Evolutionary conservation across 2,329 filamentous ascomycete species (phyloP).

Genomic region (Trichoderma endophyticum): DNA sequence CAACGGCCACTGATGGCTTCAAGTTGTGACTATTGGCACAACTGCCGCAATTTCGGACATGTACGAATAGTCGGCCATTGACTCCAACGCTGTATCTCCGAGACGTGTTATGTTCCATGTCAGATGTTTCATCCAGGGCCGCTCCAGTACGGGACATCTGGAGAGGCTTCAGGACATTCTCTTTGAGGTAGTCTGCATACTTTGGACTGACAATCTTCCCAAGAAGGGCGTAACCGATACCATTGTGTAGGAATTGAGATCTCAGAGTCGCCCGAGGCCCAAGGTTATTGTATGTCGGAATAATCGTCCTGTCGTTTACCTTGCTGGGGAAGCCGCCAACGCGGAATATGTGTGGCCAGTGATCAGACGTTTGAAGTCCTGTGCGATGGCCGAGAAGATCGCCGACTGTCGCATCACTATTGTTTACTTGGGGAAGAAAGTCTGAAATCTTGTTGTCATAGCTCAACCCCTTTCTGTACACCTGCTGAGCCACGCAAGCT

Average conservation of each 20-base stretch:
- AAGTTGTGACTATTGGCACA: no score
- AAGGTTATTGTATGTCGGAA: neutral
- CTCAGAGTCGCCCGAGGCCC: neutral
- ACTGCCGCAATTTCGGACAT: neutral
- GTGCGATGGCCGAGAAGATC: conserved; percentile 6
- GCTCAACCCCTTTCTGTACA: neutral
- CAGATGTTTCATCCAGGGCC: neutral
- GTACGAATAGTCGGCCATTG: neutral
- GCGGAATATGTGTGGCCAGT: neutral
- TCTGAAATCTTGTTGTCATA: neutral
- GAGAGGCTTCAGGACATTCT: neutral
- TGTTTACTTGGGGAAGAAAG: neutral
- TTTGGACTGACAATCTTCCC: neutral
- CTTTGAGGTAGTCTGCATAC: neutral
- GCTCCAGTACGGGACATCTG: neutral
- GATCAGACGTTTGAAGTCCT: neutral
- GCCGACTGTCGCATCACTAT: neutral
- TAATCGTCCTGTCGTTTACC: neutral
- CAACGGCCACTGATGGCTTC: neutral
- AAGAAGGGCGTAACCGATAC: neutral
- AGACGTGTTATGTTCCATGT: neutral
- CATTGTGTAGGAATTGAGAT: neutral
- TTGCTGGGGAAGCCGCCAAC: neutral
- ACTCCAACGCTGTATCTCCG: neutral
- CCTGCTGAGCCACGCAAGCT: neutral